A percentile compares a stretch with the other conserved stretches of the same genome.
phyloP scores from a whole-genome alignment of 768 basidiomycete species.

The Kwoniella bestiolae region DNA sequence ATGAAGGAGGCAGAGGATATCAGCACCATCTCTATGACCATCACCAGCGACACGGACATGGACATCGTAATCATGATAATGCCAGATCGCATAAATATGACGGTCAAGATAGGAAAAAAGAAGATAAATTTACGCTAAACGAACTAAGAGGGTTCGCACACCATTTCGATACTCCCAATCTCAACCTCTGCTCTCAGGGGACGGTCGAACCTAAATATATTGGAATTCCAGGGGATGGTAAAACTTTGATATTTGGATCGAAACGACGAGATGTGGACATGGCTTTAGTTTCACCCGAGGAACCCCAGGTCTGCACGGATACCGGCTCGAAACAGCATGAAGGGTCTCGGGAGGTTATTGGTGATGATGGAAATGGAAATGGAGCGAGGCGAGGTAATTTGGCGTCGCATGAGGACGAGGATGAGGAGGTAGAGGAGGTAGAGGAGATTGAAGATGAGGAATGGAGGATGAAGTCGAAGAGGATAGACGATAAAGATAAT shows the following conservation, averaged over 20 bases:
- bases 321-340: too few relatives aligned
- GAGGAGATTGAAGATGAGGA: constrained; percentile 7
- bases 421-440: background rate
- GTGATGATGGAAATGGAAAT: too few relatives aligned
- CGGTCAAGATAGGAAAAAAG: too few relatives aligned
- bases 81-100: too few relatives aligned
- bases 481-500: too few relatives aligned
- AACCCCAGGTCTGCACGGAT: too few relatives aligned
- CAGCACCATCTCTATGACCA: too few relatives aligned
- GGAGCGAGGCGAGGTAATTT: too few relatives aligned
- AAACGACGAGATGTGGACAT: background rate
- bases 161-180: background rate
- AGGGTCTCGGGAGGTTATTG: too few relatives aligned
- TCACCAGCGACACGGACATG: background rate
- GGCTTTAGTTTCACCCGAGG: background rate
- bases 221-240: constrained; percentile 3
- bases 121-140: background rate
- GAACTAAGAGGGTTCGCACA: background rate
- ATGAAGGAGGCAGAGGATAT: too few relatives aligned
- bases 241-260: constrained; percentile 1
- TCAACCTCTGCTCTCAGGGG: too few relatives aligned
- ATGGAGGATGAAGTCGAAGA: background rate
- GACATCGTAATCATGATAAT: background rate
- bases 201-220: constrained; percentile 5
- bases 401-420: too few relatives aligned